Base-by-base conservation (phyloP, 2,329 filamentous ascomycete species). In the Stachybotrys elegans region DNA sequence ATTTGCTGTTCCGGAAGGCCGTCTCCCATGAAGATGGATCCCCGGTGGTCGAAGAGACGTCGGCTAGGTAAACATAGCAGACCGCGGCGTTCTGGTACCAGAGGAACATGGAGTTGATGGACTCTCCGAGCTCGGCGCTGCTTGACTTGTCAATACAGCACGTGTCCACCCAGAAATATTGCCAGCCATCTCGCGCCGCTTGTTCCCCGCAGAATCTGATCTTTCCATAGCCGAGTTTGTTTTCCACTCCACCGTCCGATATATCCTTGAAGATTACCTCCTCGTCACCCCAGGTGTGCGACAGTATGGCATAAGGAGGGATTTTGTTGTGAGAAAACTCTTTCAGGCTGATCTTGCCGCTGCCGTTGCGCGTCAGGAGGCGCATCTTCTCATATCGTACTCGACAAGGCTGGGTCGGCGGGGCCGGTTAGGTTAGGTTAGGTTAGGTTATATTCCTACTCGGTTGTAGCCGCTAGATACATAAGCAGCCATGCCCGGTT, bases 201-300 rank as follows among this genome's bases (percentile, higher is more conserved):
- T 48, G 50, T n/a, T 46, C 16, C 5, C 16, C 45, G 39, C 51
- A 53, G 23, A 51, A 49, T 20, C 16, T 16, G 21, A 53, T 42
- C 45, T 54, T 51, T 9, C 22, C 5, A 34, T 38, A 48, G 20
- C 45, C 45, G 3, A 13, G 21, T 23, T 48, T 48, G 21, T 46
- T 20, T 21, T 43, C 6, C 21, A 42, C 40, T 13, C 37, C 44
- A 6, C 43, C 37, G 12, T 44, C 20, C 13, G 17, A 19, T 14
- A 51, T 17, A 40, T 53, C 49, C 13, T 35, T 34, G 16, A 48
- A 48, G 23, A 42, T 47, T 4, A 54, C 45, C 22, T 54, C 52
- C 9, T 52, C 40, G 14, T 25, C 6, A 13, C 51, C 51, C 52
- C 52, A 55, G 7, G 50, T 55, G 38, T 55, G 53, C 29, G 53